Base-by-base conservation (phyloP, 768 basidiomycete species). In the Boletus rubropictus region DNA sequence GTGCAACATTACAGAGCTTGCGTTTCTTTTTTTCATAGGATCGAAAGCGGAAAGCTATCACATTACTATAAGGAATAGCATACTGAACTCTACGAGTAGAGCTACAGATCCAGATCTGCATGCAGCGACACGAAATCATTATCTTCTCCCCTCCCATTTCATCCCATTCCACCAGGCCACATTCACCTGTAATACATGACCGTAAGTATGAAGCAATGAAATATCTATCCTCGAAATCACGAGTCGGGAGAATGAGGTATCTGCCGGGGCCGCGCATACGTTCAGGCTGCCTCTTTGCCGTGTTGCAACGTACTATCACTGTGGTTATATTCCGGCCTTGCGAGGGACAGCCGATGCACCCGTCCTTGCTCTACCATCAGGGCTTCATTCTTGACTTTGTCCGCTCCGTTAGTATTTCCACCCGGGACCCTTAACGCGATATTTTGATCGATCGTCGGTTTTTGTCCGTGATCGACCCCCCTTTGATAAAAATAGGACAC, bases 401-500 rank as follows among this genome's bases (percentile, higher is more conserved):
- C 12, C 10, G n/a, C 7, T 12, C 34, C 21, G 9, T 25, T 24
- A 4, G 34, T 3, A 14, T 18, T 39, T 39, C 14, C 12, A 9
- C 15, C 35, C 15, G 5, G 31, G 3, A 9, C 6, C 11, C 3
- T 36, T n/a, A 0, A 2, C 3, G 11, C 4, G 6, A 20, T 15
- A 15, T 20, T 18, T n/a, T 46, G 4, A 8, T 7, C 37, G 3
- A 4, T 7, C 25, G 38, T 43, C 18, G 51, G 34, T 37, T 46
- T 47, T 8, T 22, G 42, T 11, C 17, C 36, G 1, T 42, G 39
- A 25, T 54, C 53, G 27, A 63, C 52, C 7, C 36, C 54, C 7
- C 35, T 63, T 12, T 44, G 42, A 51, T 71, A 73, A 59, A 76
- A 75, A 35, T 58, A 56, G 29, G 59, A 45, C 35, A 74, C 44